These are phyloP conservation scores for Komagataella pseudopastoris DNA, from an alignment of 805 yeast genomes.

Conservation along the genomic window DNA sequence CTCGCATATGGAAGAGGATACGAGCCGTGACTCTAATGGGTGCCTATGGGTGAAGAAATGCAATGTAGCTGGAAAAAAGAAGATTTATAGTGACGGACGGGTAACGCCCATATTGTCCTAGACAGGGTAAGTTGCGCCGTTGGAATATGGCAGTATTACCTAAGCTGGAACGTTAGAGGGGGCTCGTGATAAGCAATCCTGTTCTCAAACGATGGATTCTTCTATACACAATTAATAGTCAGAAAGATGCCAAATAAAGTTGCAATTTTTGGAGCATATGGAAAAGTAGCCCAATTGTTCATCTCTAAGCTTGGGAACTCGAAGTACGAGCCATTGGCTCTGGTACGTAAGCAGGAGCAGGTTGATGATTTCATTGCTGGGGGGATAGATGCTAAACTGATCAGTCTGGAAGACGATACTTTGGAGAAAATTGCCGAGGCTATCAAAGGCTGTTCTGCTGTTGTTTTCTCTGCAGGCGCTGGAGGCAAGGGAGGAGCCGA, in stretches of 20 bases:
- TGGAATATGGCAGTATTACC: not conserved
- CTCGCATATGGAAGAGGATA: conserved; percentile 30
- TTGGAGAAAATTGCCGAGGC: conserved; percentile 20
- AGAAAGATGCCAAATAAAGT: conserved; percentile 16
- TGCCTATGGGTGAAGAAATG: conserved; percentile 35
- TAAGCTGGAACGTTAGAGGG: not conserved
- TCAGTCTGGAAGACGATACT: conserved; percentile 21
- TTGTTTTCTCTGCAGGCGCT: conserved; percentile 51
- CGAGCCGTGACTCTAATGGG: conserved; percentile 71
- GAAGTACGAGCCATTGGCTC: conserved; percentile 25
- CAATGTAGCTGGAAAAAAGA: not conserved
- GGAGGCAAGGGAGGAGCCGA: conserved; percentile 35
- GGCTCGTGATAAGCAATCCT: not conserved
- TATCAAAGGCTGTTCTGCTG: conserved; percentile 36
- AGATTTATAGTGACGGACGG: not conserved
- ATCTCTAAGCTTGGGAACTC: conserved; percentile 19
- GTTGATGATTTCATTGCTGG: conserved; percentile 18
- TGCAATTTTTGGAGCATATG: conserved; percentile 48
- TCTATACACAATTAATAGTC: not conserved
- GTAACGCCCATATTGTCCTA: not conserved
- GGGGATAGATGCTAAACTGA: conserved; percentile 22
- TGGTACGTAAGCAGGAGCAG: conserved; percentile 34
- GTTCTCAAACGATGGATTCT: not conserved
- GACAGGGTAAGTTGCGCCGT: not conserved
- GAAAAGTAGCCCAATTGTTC: conserved; percentile 39